phyloP scores from a whole-genome alignment of 2,329 filamentous ascomycete genomes.

The Monilinia fructicola region DNA sequence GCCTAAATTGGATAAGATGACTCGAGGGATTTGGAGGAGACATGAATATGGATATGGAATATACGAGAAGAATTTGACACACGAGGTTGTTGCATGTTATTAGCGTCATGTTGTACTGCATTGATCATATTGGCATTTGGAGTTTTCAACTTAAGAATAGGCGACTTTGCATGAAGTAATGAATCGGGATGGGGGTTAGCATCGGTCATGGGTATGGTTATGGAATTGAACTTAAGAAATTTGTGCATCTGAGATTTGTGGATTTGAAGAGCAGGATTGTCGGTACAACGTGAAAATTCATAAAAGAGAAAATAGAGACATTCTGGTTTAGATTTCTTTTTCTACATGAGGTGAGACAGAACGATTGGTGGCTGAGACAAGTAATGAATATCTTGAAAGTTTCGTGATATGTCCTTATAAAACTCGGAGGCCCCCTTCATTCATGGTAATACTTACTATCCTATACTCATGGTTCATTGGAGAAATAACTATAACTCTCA shows the following conservation, averaged over 20 bases:
- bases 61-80: background rate
- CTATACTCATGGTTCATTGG: too few relatives aligned
- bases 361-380: too few relatives aligned
- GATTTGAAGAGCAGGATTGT: background rate
- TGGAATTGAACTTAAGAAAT: too few relatives aligned
- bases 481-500: background rate
- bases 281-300: background rate
- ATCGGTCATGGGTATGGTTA: background rate
- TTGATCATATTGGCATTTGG: slow-evolving; percentile 1
- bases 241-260: too few relatives aligned
- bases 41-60: background rate
- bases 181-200: background rate
- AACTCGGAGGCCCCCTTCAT: too few relatives aligned
- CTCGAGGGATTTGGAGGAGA: background rate
- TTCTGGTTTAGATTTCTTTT: too few relatives aligned
- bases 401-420: too few relatives aligned
- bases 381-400: too few relatives aligned
- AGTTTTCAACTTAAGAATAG: background rate
- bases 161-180: background rate
- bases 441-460: too few relatives aligned
- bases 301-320: background rate
- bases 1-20: background rate
- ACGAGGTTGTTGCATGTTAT: background rate
- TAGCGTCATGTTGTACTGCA: background rate
- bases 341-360: too few relatives aligned